These are phyloP conservation scores for Ordospora colligata DNA, from an alignment of 371 early-diverging fungal species.

Conservation along the genomic window DNA sequence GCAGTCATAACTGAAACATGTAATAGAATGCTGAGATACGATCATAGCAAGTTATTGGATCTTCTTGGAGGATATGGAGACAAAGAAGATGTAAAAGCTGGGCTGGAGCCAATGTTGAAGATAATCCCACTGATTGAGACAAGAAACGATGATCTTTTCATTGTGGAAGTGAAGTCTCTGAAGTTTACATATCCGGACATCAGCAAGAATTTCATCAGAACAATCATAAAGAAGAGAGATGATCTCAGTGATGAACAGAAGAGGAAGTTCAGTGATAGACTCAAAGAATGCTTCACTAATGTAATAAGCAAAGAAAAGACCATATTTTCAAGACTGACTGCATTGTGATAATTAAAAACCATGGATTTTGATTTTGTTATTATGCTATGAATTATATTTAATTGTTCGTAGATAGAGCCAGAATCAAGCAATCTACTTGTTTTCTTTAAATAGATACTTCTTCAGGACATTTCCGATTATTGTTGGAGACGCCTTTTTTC, in stretches of 20 bases:
- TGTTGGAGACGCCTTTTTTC: slow-evolving; percentile 42
- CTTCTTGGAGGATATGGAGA: slow-evolving; percentile 46
- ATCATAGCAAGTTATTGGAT: slow-evolving; percentile 37
- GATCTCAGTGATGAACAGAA: slow-evolving; percentile 43
- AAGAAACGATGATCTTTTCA: slow-evolving; percentile 49
- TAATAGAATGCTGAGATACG: slow-evolving; percentile 27
- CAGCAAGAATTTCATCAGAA: slow-evolving; percentile 33
- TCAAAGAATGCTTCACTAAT: slow-evolving; percentile 34
- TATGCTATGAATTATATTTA: no score
- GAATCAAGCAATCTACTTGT: neutral
- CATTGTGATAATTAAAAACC: neutral
- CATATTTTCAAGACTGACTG: slow-evolving; percentile 18
- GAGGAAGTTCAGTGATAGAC: slow-evolving; percentile 2
- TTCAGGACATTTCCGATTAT: slow-evolving; percentile 38
- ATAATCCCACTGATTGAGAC: slow-evolving; percentile 48
- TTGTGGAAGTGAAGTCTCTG: slow-evolving; percentile 51
- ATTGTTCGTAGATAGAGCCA: neutral
- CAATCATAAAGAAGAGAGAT: slow-evolving; percentile 34
- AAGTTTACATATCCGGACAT: slow-evolving; percentile 33
- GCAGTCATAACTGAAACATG: slow-evolving; percentile 30
- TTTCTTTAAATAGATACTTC: slow-evolving; percentile 7
- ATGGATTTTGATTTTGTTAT: no score
- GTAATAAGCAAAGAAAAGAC: slow-evolving; percentile 16
- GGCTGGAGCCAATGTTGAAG: slow-evolving; percentile 31
- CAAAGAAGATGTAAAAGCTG: slow-evolving; percentile 34